Base-by-base conservation (phyloP, 2,329 filamentous ascomycete species). In the Neoscytalidium dimidiatum region DNA sequence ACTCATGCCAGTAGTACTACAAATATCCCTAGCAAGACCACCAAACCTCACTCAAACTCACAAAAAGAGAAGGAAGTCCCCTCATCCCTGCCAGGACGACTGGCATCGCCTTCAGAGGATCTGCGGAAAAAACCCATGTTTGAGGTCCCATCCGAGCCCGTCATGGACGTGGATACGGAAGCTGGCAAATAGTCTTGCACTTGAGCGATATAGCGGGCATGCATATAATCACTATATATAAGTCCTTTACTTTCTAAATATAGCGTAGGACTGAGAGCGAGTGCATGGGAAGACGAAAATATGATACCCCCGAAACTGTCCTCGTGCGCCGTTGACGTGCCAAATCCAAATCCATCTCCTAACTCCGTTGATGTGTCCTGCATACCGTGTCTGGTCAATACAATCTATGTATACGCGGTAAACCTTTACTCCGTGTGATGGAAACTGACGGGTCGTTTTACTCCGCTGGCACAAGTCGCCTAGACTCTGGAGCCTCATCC, bases 121-220 rank as follows among this genome's bases (percentile, higher is more conserved):
- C 17, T 60, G 28, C 74, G 72, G 46, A 79, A 75, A 52, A 53
- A 79, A n/a, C 75, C 78, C 3, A 81, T 82, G 78, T 81, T 82
- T 67, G 64, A 71, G 5, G 58, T 81, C n/a, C 77, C 79, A 2
- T 72, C 75, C 58, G 76, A 80, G 41, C 77, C 80, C 2, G 70
- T 81, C 4, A 69, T 70, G 19, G 80, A 82, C 69, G 69, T 78
- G 3, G 78, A 79, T 38, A 72, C 68, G 6, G 44, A 41, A 26
- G 2, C 17, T 2, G 28, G 41, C 23, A 60, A 21, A 60, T 60
- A 38, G 46, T 19, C 13, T 3, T 7, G 49, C 26, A 29, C 9
- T 17, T 8, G n/a, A 17, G 11, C 4, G 4, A 35, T 38, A 6
- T 21, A 19, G 8, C 11, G 19, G 28, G 28, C 6, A 5, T 23